These are phyloP conservation scores for Pythium periplocum DNA, from an alignment of 352 stramenopile genomes.

Conservation along the genomic window DNA sequence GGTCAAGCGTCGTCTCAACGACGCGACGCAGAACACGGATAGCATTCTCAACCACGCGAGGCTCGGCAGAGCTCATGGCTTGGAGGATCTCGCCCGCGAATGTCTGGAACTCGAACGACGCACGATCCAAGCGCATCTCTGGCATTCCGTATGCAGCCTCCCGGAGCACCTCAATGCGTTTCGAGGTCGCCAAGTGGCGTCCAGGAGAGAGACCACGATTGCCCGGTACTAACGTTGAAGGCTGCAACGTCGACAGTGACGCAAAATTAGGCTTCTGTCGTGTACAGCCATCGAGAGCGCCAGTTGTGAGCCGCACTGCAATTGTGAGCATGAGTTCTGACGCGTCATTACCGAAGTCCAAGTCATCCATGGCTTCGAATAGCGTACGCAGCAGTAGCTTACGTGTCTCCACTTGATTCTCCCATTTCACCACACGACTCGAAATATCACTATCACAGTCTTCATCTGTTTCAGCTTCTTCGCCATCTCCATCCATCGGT, in stretches of 20 bases:
- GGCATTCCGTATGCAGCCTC: conserved; percentile 70
- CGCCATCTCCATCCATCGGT: conserved; percentile 2
- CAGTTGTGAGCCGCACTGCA: conserved; percentile 46
- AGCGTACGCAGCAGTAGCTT: conserved; percentile 56
- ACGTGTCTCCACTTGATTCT: conserved; percentile 40
- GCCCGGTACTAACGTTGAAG: conserved; percentile 69
- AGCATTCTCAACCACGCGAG: conserved; percentile 47
- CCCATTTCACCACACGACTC: conserved; percentile 15
- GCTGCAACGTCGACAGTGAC: conserved; percentile 61
- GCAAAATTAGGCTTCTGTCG: conserved; percentile 60
- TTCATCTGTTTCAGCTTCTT: conserved; percentile 26
- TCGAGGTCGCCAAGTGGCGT: conserved; percentile 69
- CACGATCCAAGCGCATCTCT: conserved; percentile 34
- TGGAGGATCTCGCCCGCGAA: conserved; percentile 61
- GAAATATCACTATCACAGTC: conserved; percentile 1
- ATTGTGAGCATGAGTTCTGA: conserved; percentile 47
- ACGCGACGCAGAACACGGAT: conserved; percentile 48
- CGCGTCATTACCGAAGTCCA: conserved; percentile 3
- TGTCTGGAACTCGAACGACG: conserved; percentile 54
- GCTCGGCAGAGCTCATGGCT: conserved; percentile 58
- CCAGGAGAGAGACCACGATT: conserved; percentile 74
- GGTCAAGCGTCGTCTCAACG: conserved; percentile 34
- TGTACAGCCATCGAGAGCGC: conserved; percentile 40
- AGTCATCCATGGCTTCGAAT: conserved; percentile 70
- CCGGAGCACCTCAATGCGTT: conserved; percentile 72